Conservation (phyloP, 148 eudicot genomes). For the Tetragonia tetragonoides region DNA sequence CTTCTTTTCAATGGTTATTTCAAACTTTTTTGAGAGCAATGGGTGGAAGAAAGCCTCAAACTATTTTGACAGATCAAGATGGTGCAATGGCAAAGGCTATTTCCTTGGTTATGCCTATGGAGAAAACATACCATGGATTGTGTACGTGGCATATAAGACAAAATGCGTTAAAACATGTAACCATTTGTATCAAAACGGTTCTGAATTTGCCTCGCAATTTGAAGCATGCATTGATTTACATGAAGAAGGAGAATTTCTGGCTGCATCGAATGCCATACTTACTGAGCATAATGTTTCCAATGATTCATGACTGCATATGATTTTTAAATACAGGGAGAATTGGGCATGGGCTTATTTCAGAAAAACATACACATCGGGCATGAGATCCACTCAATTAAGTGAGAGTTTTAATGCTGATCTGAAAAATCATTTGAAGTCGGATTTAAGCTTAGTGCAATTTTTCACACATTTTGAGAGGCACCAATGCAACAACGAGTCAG, state of each 20-base stretch:
- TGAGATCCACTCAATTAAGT: slow-evolving; percentile 25
- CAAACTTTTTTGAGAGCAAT: slow-evolving; percentile 33
- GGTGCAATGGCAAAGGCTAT: slow-evolving; percentile 26
- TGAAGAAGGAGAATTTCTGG: slow-evolving; percentile 23
- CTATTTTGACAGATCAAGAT: slow-evolving; percentile 31
- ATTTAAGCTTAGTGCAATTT: slow-evolving; percentile 19
- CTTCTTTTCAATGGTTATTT: slow-evolving; percentile 37
- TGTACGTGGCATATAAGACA: slow-evolving; percentile 36
- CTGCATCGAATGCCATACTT: slow-evolving; percentile 27
- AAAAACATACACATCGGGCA: slow-evolving; percentile 27
- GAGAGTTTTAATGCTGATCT: slow-evolving; percentile 23
- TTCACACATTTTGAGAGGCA: slow-evolving; percentile 30
- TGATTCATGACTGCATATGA: slow-evolving; percentile 22
- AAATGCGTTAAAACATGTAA: slow-evolving; percentile 25
- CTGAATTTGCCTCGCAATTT: slow-evolving; percentile 22
- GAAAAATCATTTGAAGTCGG: slow-evolving; percentile 26
- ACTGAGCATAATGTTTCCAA: slow-evolving; percentile 10
- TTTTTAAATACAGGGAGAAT: slow-evolving; percentile 24
- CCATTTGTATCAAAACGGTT: slow-evolving; percentile 10
- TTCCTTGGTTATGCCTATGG: slow-evolving; percentile 13
- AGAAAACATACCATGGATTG: slow-evolving; percentile 30
- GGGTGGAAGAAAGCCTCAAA: slow-evolving; percentile 34
- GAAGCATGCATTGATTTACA: slow-evolving; percentile 24
- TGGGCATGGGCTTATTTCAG: slow-evolving; percentile 34
- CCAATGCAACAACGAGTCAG: slow-evolving; percentile 27